Base-by-base conservation (phyloP, 1,139 yeast genomes). In the Barnettozyma hawaiiensis region DNA sequence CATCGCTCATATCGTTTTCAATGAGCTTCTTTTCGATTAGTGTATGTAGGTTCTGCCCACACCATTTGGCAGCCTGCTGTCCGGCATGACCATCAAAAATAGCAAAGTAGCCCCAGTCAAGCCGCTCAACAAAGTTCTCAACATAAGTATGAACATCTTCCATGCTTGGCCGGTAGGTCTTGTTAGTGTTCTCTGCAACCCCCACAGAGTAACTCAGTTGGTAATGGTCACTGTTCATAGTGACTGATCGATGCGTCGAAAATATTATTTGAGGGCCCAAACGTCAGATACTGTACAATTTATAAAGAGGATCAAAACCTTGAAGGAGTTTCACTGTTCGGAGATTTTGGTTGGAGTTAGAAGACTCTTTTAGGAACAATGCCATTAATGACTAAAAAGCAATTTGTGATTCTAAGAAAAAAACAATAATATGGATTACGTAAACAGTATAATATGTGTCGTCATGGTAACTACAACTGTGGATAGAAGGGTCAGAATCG, bases 21-120 rank as follows among this genome's bases (percentile, higher is more conserved):
- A 64, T 45, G 19, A 66, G 47, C 43, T 56, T 53, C 40, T 60
- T 55, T 45, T 66, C 70, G 20, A 65, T 49, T 16, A 64, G 54
- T 12, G 65, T 54, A 61, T 92, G 97, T 48, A 92, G 65, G 54
- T 85, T 78, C 49, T 87, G 82, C 0, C 97, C 95, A 66, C 97
- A 89, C 95, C 96, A 92, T 54, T 94, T 79, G 2, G 98, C 96
- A 9, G 95, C 83, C 52, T 81, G 87, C 48, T 81, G 78, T 15
- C 99, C 99, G 3, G 97, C 98, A 65, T 92, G 99, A 12, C 99
- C 99, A 63, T 92, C 99, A 63, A 89, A 92, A 5, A 92, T 75
- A 14, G 95, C 98, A 72, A 92, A 90, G 61, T 86, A 92, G 3
- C 97, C 98, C 83, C 96, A 85, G 61, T 90, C 97, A 18, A 82